Conservation (phyloP, 148 eudicot genomes). For the Fallopia convolvulus region DNA sequence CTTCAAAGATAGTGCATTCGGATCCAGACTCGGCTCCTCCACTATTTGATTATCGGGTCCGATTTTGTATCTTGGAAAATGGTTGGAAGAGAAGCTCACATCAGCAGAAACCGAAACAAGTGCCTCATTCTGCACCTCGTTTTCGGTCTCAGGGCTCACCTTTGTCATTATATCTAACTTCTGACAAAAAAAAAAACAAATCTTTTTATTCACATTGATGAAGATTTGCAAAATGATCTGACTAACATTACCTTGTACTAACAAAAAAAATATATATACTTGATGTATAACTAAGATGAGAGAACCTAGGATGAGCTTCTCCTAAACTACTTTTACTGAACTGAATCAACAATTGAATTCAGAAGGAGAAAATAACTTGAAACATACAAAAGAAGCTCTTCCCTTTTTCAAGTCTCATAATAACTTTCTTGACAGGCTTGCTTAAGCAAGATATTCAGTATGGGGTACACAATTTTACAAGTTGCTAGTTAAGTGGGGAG, state of each 20-base stretch:
- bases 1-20: slow-evolving; percentile 62
- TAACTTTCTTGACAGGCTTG: background rate
- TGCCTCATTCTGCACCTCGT: slow-evolving; percentile 25
- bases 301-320: background rate
- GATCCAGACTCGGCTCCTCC: slow-evolving; percentile 52
- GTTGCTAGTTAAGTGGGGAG: background rate
- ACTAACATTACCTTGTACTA: background rate
- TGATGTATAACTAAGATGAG: background rate
- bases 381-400: background rate
- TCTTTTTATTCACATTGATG: background rate
- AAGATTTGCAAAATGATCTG: background rate
- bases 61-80: slow-evolving; percentile 72
- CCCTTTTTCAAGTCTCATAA: background rate
- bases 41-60: slow-evolving; percentile 80
- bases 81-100: slow-evolving; percentile 65
- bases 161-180: slow-evolving; percentile 45
- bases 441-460: background rate
- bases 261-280: background rate
- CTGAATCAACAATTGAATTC: too few relatives aligned
- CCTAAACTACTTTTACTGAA: too few relatives aligned
- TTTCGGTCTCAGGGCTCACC: slow-evolving; percentile 56
- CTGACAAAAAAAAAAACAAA: too few relatives aligned
- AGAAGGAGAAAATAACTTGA: background rate
- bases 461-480: background rate
- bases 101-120: slow-evolving; percentile 63